Conservation (phyloP, 2,329 filamentous ascomycete species). For the Aspergillus sp. region DNA sequence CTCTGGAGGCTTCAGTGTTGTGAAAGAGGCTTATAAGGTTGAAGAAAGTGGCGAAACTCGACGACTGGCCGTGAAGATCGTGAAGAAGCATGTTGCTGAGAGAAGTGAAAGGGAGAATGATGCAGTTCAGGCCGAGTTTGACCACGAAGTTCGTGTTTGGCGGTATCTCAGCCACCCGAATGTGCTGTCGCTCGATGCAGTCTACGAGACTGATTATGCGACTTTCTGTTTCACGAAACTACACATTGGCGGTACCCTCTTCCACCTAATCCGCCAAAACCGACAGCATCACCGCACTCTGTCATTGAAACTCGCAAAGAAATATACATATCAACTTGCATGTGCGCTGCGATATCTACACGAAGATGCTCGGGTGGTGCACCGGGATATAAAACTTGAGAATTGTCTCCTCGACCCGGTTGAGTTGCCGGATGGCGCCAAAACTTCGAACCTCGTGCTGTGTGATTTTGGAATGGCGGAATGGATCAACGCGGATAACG, state of each 20-base stretch:
- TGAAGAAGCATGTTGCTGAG: constrained; percentile 58
- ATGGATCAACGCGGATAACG: constrained; percentile 60
- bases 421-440: constrained; percentile 45
- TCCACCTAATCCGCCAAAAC: constrained; percentile 60
- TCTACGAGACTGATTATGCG: constrained; percentile 67
- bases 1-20: constrained; percentile 64
- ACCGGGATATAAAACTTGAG: constrained; percentile 68
- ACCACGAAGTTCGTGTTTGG: constrained; percentile 69
- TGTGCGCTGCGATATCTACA: constrained; percentile 66
- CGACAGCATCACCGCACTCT: constrained; percentile 48
- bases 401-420: constrained; percentile 65
- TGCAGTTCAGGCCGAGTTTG: constrained; percentile 64
- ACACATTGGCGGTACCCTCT: constrained; percentile 64
- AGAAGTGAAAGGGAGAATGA: constrained; percentile 63
- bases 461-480: constrained; percentile 71
- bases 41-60: constrained; percentile 56
- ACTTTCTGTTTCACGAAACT: constrained; percentile 68
- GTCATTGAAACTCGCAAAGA: constrained; percentile 52
- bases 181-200: constrained; percentile 61
- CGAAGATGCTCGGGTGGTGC: constrained; percentile 65
- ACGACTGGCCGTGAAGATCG: constrained; percentile 63
- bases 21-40: constrained; percentile 67
- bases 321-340: constrained; percentile 63
- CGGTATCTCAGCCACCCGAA: constrained; percentile 63
- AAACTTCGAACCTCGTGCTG: constrained; percentile 59